phyloP scores from a whole-genome alignment of 768 basidiomycete genomes.

The Rickenella mellea region DNA sequence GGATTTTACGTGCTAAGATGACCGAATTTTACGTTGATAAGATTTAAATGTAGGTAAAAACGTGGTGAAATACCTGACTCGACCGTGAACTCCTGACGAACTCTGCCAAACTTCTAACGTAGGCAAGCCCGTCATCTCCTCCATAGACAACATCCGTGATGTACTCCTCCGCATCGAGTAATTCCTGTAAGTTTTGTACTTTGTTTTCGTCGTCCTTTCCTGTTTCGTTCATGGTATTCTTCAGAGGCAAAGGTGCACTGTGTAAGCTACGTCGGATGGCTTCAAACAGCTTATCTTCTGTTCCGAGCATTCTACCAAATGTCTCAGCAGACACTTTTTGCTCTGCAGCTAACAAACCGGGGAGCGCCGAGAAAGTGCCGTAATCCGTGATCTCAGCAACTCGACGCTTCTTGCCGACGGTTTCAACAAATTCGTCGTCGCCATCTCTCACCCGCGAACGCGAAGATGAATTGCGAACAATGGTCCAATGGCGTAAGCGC shows the following conservation, averaged over 20 bases:
- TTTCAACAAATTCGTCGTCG: conserved; percentile 28
- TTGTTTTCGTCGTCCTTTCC: conserved; percentile 12
- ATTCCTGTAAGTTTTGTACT: conserved; percentile 10
- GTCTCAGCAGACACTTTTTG: conserved; percentile 10
- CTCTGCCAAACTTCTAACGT: conserved; percentile 68
- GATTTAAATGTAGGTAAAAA: no score
- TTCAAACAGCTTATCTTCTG: conserved; percentile 19
- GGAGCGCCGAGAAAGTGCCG: conserved; percentile 49
- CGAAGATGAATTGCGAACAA: conserved; percentile 37
- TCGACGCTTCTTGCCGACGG: conserved; percentile 37
- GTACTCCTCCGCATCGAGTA: conserved; percentile 62
- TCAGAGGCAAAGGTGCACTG: conserved; percentile 30
- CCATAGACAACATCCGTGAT: conserved; percentile 71
- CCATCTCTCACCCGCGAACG: conserved; percentile 40
- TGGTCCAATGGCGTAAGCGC: conserved; percentile 52
- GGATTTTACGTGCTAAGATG: no score
- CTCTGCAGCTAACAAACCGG: conserved; percentile 19
- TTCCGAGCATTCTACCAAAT: conserved; percentile 13
- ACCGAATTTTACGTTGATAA: no score
- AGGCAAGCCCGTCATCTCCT: conserved; percentile 67
- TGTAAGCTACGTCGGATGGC: conserved; percentile 16
- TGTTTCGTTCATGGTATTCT: conserved; percentile 12
- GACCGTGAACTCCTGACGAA: no score
- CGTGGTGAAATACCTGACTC: no score
- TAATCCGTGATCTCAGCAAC: conserved; percentile 50